Base-by-base conservation (phyloP, 2,329 filamentous ascomycete genomes). In the Tolypocladium tundrense region DNA sequence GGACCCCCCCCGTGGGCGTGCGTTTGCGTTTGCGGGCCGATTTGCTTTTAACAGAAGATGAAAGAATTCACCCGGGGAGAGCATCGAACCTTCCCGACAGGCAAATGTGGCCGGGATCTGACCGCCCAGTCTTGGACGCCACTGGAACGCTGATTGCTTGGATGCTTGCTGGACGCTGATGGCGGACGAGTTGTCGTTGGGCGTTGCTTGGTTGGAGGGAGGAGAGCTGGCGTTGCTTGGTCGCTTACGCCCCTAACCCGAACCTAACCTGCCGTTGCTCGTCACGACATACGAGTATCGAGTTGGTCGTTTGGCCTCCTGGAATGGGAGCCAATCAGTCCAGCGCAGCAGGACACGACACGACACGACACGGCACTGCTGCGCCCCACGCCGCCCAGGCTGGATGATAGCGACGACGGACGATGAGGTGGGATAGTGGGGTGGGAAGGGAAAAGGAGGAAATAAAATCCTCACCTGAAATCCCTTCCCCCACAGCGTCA, bases 251-350 rank as follows among this genome's bases (percentile, higher is more conserved):
- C 48, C 27, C 48, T 51, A 35, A n/a, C 45, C 33, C 45, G 45
- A 50, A 31, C 27, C 27, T 3, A 11, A 11, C 27, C 19, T 33
- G 24, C 19, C 8, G 8, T 7, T 27, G 7, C 31, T 13, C 48
- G 31, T n/a, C 48, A 11, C 10, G 8, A 11, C 19, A 11, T 7
- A 27, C 24, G 24, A 27, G 37, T 37, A 11, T 9, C 3, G 48
- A 51, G 24, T 8, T 19, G 45, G 24, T 31, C 24, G 14, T 2
- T 19, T 48, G 45, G 24, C 48, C 9, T 51, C 27, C 6, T 51
- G 11, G 27, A 35, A 21, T 64, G 64, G 61, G 64, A 60, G 59
- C 69, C 69, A 71, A 71, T 71, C 69, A 71, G 60, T 68, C 61
- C 59, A 68, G 64, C 24, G 53, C 40, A 50, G 48, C 67, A 68